Evolutionary conservation across 148 eudicot genomes (phyloP).

Genomic region (Arbutus unedo): DNA sequence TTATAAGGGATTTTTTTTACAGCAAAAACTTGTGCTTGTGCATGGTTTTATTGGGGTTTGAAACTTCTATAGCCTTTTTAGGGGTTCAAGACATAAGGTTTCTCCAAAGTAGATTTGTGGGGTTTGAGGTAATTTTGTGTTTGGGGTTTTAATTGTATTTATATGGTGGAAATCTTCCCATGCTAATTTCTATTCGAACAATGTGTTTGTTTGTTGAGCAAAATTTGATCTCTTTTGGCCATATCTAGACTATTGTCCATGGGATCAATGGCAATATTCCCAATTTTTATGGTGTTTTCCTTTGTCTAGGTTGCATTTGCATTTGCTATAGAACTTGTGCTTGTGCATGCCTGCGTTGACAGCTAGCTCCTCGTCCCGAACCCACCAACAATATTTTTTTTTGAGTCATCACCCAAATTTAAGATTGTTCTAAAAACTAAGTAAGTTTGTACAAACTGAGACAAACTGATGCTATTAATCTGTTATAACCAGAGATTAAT

Average conservation of each 20-base stretch:
- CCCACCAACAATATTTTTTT: too few relatives aligned
- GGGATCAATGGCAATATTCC: conserved; percentile 22
- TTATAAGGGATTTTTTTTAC: neutral
- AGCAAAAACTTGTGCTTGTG: neutral
- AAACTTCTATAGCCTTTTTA: conserved; percentile 1
- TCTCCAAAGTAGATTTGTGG: conserved; percentile 35
- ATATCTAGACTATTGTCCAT: conserved; percentile 42
- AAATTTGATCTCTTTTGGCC: conserved; percentile 34
- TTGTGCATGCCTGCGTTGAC: neutral
- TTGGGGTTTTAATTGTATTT: conserved; percentile 25
- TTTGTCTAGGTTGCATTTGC: neutral
- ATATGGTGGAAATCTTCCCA: neutral
- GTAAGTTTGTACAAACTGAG: too few relatives aligned
- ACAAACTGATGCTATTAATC: too few relatives aligned
- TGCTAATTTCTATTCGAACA: conserved; percentile 27
- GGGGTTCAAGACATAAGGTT: neutral
- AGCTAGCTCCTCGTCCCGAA: too few relatives aligned
- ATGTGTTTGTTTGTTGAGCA: conserved; percentile 27
- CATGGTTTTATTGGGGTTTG: conserved; percentile 2
- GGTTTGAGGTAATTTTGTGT: conserved; percentile 13
- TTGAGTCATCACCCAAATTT: too few relatives aligned
- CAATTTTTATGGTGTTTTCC: conserved; percentile 7
- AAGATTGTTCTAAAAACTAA: neutral
- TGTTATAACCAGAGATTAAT: neutral
- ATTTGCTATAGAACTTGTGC: neutral